phyloP scores from a whole-genome alignment of 768 basidiomycete genomes.

The Serendipita sp. region DNA sequence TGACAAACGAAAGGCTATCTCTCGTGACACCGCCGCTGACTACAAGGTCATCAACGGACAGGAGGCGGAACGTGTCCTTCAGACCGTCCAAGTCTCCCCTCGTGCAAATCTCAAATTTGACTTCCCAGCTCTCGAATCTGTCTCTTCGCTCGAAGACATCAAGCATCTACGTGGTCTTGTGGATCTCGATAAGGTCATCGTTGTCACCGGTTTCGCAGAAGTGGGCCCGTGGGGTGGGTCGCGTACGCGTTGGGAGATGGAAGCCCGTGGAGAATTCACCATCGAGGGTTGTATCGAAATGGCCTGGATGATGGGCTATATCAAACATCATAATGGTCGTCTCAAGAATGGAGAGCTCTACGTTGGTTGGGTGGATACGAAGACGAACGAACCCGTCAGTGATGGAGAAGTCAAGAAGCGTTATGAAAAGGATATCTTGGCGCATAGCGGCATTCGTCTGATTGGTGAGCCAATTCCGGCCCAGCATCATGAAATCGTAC shows the following conservation, averaged over 20 bases:
- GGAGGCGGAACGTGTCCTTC: slow-evolving; percentile 82
- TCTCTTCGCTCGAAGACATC: slow-evolving; percentile 57
- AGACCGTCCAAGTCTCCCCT: slow-evolving; percentile 83
- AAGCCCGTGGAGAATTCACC: slow-evolving; percentile 90
- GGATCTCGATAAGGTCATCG: slow-evolving; percentile 90
- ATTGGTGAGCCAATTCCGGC: slow-evolving; percentile 51
- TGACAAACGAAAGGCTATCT: slow-evolving; percentile 82
- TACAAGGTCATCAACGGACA: slow-evolving; percentile 82
- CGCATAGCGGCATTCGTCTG: slow-evolving; percentile 81
- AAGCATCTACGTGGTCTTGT: slow-evolving; percentile 71
- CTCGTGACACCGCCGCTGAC: slow-evolving; percentile 90
- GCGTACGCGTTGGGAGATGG: slow-evolving; percentile 99
- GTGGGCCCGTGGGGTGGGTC: slow-evolving; percentile 98
- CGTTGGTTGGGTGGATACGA: slow-evolving; percentile 97
- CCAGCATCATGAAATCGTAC: slow-evolving; percentile 1
- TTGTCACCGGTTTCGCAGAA: slow-evolving; percentile 93
- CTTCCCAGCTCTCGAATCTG: slow-evolving; percentile 71
- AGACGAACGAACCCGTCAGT: slow-evolving; percentile 84
- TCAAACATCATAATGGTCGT: slow-evolving; percentile 97
- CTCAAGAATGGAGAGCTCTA: slow-evolving; percentile 83
- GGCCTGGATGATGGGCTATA: slow-evolving; percentile 98
- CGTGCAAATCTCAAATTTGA: slow-evolving; percentile 97
- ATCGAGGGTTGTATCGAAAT: slow-evolving; percentile 98
- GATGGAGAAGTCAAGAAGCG: slow-evolving; percentile 92
- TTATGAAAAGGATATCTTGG: slow-evolving; percentile 88